Percentiles rank a stretch among this genome's conserved stretches.
These are phyloP conservation scores for Mycena floridula DNA, from an alignment of 768 basidiomycete species.

Conservation along the genomic window DNA sequence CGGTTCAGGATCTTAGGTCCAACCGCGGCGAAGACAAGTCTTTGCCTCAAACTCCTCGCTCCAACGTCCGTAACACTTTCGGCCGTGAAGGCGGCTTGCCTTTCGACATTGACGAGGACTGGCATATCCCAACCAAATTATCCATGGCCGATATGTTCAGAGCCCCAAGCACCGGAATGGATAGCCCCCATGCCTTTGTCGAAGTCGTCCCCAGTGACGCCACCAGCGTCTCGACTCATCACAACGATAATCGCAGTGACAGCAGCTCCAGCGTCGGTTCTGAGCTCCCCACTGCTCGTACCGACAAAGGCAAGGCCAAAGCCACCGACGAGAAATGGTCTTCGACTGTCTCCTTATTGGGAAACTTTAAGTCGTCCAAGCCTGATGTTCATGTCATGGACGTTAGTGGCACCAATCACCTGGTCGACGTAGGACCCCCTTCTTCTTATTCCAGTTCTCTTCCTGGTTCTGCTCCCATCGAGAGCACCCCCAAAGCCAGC, in stretches of 20 bases:
- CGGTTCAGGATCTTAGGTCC: conserved; percentile 52
- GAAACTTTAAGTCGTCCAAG: conserved; percentile 42
- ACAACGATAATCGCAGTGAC: conserved; percentile 17
- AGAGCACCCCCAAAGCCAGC: conserved; percentile 30
- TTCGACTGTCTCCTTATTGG: conserved; percentile 32
- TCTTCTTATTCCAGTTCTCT: conserved; percentile 7
- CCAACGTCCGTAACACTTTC: conserved; percentile 51
- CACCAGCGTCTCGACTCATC: conserved; percentile 19
- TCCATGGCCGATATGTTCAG: conserved; percentile 38
- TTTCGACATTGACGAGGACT: conserved; percentile 46
- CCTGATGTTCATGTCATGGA: conserved; percentile 58
- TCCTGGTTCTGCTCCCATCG: conserved; percentile 14
- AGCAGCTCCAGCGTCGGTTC: conserved; percentile 25
- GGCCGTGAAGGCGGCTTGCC: conserved; percentile 41
- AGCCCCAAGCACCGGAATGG: conserved; percentile 18
- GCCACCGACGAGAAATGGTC: conserved; percentile 24
- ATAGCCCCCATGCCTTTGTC: conserved; percentile 58
- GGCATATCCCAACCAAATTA: conserved; percentile 51
- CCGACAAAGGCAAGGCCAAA: conserved; percentile 47
- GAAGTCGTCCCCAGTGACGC: conserved; percentile 43
- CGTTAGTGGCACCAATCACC: conserved; percentile 13
- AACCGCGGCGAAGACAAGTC: conserved; percentile 25
- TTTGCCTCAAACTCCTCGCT: conserved; percentile 22
- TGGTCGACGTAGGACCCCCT: conserved; percentile 1
- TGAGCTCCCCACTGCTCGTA: conserved; percentile 14